Evolutionary conservation across 2,329 filamentous ascomycete species (phyloP).

Genomic region (Scleromitrula shiraiana): DNA sequence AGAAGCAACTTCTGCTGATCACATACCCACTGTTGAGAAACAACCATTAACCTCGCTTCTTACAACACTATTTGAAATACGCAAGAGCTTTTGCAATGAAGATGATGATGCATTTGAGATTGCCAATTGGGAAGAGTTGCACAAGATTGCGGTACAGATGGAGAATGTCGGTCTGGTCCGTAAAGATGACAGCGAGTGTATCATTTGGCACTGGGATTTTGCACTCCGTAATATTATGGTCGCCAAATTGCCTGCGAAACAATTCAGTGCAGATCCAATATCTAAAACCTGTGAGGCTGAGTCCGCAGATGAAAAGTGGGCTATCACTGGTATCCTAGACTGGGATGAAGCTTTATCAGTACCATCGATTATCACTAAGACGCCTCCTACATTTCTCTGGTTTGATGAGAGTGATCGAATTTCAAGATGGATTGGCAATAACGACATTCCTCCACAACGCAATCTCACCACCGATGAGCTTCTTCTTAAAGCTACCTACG

Average conservation of each 20-base stretch:
- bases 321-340: conserved; percentile 16
- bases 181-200: not conserved
- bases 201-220: conserved; percentile 20
- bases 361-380: conserved; percentile 11
- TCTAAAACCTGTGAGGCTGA: too few species aligned
- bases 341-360: conserved; percentile 16
- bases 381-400: conserved; percentile 17
- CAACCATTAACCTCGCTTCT: conserved; percentile 5
- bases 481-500: conserved; percentile 14
- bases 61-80: not conserved
- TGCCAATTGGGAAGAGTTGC: not conserved
- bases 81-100: not conserved
- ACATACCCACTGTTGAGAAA: conserved; percentile 1
- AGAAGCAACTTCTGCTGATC: too few species aligned
- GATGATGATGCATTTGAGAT: not conserved
- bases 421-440: conserved; percentile 7
- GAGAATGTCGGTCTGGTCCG: conserved; percentile 9
- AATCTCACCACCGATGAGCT: conserved; percentile 14
- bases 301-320: not conserved
- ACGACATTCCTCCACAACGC: conserved; percentile 3
- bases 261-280: too few species aligned
- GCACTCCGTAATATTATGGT: conserved; percentile 11
- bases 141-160: conserved; percentile 12
- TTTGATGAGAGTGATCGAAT: conserved; percentile 1
- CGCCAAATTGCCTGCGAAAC: too few species aligned